Evolutionary conservation across 2,329 filamentous ascomycete species (phyloP).

Genomic region (Fusarium sp.): DNA sequence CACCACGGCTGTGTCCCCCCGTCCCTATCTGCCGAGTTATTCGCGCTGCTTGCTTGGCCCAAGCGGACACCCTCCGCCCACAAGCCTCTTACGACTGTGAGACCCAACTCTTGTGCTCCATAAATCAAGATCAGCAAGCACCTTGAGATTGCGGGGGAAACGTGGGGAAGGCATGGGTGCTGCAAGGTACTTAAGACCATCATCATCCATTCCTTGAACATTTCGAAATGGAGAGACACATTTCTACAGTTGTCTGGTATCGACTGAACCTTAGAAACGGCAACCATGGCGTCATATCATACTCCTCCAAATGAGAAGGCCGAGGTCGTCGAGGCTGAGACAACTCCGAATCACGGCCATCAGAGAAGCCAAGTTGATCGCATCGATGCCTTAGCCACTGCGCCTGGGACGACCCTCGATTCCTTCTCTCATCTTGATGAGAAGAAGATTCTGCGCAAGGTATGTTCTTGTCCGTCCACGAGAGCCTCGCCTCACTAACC

Average conservation of each 20-base stretch:
- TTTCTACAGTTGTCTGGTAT: background rate
- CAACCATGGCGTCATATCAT: conserved; percentile 34
- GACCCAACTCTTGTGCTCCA: conserved; percentile 2
- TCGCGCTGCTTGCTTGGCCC: background rate
- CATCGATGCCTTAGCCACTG: conserved; percentile 30
- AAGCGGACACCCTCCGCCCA: background rate
- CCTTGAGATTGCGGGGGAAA: conserved; percentile 34
- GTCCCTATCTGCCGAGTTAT: conserved; percentile 22
- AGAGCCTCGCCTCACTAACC: conserved; percentile 13
- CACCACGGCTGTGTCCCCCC: background rate
- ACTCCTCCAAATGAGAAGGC: conserved; percentile 42
- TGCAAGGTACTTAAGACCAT: conserved; percentile 38
- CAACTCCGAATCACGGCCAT: conserved; percentile 15
- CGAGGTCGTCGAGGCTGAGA: conserved; percentile 45
- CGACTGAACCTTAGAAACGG: background rate
- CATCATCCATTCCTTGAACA: conserved; percentile 27
- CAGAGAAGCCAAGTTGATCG: conserved; percentile 24
- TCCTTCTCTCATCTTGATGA: conserved; percentile 58
- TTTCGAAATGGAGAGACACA: background rate
- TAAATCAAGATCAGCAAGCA: conserved; percentile 15
- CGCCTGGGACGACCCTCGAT: conserved; percentile 41
- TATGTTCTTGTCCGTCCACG: conserved; percentile 29
- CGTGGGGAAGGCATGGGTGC: conserved; percentile 33
- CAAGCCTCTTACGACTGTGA: conserved; percentile 42
- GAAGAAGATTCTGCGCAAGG: conserved; percentile 72